phyloP scores from a whole-genome alignment of 148 eudicot species.

The Silene uniflora region DNA sequence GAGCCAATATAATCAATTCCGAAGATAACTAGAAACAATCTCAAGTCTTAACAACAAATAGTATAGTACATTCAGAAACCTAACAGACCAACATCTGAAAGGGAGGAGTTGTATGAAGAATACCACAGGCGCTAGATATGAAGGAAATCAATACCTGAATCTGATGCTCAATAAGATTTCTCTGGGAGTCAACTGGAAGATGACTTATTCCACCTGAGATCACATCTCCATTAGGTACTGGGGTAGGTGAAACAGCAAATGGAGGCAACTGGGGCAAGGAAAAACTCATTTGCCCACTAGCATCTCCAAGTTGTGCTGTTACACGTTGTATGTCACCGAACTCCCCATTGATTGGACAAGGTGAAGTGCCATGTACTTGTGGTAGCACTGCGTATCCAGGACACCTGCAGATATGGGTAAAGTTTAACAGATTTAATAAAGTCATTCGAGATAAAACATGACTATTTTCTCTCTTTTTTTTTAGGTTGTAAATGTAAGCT shows the following conservation, averaged over 20 bases:
- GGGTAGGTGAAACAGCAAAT: constrained; percentile 30
- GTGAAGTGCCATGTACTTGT: constrained; percentile 30
- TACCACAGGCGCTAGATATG: background rate
- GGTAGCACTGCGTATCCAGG: constrained; percentile 66
- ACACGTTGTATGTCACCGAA: constrained; percentile 27
- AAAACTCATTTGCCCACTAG: constrained; percentile 35
- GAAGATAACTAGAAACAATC: background rate
- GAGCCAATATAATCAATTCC: background rate
- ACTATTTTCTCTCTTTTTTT: background rate
- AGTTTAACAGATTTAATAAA: background rate
- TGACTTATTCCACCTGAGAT: constrained; percentile 30
- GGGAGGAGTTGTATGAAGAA: background rate
- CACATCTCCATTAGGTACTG: constrained; percentile 34
- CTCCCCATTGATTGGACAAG: constrained; percentile 26
- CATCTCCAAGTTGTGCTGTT: constrained; percentile 32
- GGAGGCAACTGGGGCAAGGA: constrained; percentile 40
- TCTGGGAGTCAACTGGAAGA: constrained; percentile 40
- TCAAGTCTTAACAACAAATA: background rate
- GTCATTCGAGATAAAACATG: background rate
- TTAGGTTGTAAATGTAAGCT: background rate
- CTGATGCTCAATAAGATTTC: constrained; percentile 51
- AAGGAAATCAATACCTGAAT: constrained; percentile 57
- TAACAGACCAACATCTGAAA: constrained; percentile 1
- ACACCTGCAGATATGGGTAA: constrained; percentile 44
- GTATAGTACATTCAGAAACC: background rate